Evolutionary conservation across 345 rosid species (phyloP).

Genomic region (Barbarea vulgaris): DNA sequence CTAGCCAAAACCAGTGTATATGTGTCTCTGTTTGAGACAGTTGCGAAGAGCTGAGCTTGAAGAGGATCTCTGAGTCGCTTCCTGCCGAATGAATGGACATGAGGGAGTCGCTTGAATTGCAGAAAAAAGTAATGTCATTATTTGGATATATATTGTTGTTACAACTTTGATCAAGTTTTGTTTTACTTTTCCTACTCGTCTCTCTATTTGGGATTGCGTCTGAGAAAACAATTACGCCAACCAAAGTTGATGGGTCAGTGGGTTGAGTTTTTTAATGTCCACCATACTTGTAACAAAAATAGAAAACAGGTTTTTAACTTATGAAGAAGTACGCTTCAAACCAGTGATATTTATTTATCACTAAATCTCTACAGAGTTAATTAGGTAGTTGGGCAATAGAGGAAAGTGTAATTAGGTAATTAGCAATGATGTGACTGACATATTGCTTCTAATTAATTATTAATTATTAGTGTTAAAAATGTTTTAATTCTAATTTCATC

Average conservation of each 20-base stretch:
- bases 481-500: not conserved
- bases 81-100: not conserved
- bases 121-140: not conserved
- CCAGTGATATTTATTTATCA: not conserved
- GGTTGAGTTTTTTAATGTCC: constrained; percentile 9
- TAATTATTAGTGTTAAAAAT: not conserved
- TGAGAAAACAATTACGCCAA: not conserved
- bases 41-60: constrained; percentile 19
- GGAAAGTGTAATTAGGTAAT: not conserved
- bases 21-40: constrained; percentile 9
- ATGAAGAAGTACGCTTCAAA: not conserved
- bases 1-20: not conserved
- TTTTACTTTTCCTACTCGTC: not conserved
- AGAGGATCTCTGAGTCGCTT: not conserved
- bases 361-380: not conserved
- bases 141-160: not conserved
- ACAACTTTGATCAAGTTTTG: not conserved
- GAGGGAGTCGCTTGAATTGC: not conserved
- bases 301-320: not conserved
- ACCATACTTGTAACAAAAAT: not conserved
- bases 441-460: not conserved
- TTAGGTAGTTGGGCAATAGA: not conserved
- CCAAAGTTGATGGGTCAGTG: constrained; percentile 1
- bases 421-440: not conserved
- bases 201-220: constrained; percentile 1